Base-by-base conservation (phyloP, 345 rosid genomes). In the Eucalyptus curtisii region DNA sequence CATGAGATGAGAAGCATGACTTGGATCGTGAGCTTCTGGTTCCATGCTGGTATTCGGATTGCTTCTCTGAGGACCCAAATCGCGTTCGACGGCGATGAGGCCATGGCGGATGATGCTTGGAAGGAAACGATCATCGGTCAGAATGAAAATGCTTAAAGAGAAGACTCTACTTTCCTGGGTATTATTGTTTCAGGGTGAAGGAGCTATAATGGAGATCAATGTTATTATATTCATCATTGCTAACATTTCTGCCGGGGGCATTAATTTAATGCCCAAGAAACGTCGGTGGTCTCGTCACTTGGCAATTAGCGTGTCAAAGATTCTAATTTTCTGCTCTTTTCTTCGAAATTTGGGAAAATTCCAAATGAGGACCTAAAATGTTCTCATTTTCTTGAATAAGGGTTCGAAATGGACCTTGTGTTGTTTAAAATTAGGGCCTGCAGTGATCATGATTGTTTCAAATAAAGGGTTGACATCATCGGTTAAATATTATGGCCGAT, bases 351-450 rank as follows among this genome's bases (percentile, higher is more conserved):
- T 13, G 57, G 24, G 3, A 52, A 52, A 52, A 3, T 20, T 52
- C 5, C 25, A 20, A 52, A 52, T 19, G 25, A 19, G 10, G 2
- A 22, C 10, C 0, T 52, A 10, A 19, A 52, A 2, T 52, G 1
- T 2, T 24, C 2, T 52, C 2, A 20, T 52, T 52, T 52, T 52
- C 25, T 52, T 25, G 3, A 7, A 52, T 52, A 19, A 19, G 1
- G 1, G 10, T 9, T 52, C 1, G 24, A 52, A 52, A 52, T 52
- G 4, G 25, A 3, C 9, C 1, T 52, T 8, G 5, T 5, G 2
- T 19, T 52, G 19, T 52, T 52, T 19, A 52, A 52, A 52, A 19
- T 20, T 52, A 52, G 7, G 10, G 57, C 57, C 25, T 48, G 13
- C 49, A 2, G 5, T 48, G 10, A 10, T 25, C 5, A 52, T 52